Conservation (phyloP, 371 early-diverging fungal genomes). For the Apophysomyces variabilis region DNA sequence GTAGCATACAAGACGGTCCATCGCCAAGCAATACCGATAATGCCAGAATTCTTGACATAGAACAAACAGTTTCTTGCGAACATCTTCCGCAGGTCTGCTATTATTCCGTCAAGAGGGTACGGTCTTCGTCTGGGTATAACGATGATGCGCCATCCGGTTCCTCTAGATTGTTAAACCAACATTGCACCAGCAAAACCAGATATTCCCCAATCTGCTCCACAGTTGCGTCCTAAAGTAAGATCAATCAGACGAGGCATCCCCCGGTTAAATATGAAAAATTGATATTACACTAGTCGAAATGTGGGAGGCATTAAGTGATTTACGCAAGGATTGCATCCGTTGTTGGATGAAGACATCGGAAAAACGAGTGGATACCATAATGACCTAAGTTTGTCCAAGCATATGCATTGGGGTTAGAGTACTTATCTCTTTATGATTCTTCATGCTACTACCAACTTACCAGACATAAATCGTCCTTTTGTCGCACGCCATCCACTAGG, state of each 20-base stretch:
- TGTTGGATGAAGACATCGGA: background rate
- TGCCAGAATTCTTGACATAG: too few species aligned
- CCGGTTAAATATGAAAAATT: too few species aligned
- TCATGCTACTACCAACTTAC: background rate
- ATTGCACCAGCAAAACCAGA: background rate
- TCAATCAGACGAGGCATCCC: too few species aligned
- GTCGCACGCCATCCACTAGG: background rate
- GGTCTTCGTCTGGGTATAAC: too few species aligned
- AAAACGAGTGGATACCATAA: conserved; percentile 1
- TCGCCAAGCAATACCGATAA: too few species aligned
- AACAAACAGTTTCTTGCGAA: too few species aligned
- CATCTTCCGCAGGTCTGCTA: too few species aligned
- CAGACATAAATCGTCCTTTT: conserved; percentile 1
- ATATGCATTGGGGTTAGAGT: background rate
- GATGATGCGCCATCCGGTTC: background rate
- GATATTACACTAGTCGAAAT: background rate
- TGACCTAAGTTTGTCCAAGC: background rate
- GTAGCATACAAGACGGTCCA: too few species aligned
- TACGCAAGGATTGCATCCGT: background rate
- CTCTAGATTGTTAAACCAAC: background rate
- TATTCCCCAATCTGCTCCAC: background rate
- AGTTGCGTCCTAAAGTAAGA: conserved; percentile 1
- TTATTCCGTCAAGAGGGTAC: too few species aligned
- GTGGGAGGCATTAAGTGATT: conserved; percentile 2
- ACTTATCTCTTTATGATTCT: background rate